Percentiles rank a stretch among this genome's conserved stretches.
These are phyloP conservation scores for Trichophyton benhamiae DNA, from an alignment of 2,329 filamentous ascomycete genomes.

Conservation along the genomic window DNA sequence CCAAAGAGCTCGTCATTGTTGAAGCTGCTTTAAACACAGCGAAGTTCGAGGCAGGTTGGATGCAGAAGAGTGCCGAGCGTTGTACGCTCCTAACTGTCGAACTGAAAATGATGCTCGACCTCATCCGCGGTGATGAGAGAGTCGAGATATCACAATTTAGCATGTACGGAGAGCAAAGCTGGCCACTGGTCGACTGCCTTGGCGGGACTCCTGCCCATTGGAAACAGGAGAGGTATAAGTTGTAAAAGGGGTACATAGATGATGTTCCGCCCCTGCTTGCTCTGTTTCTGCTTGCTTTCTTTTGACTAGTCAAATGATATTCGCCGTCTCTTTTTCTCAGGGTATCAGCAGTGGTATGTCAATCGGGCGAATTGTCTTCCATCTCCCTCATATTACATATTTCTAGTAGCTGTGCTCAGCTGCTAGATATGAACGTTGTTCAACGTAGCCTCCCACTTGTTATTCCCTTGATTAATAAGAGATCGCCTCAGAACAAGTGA, in stretches of 20 bases:
- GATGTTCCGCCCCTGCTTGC: not conserved
- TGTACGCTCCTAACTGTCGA: not conserved
- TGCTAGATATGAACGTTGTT: no score
- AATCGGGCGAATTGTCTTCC: no score
- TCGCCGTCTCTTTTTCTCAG: no score
- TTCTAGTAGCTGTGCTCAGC: no score
- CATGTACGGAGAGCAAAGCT: not conserved
- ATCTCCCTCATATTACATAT: no score
- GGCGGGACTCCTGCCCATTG: not conserved
- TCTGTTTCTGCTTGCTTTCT: not conserved
- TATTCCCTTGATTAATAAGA: no score
- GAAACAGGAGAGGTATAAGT: not conserved
- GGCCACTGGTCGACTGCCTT: not conserved
- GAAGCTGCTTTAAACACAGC: not conserved
- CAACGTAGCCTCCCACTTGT: no score
- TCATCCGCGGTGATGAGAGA: not conserved
- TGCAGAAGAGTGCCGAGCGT: not conserved
- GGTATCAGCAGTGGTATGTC: no score
- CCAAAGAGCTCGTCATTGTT: not conserved
- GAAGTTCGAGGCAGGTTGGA: not conserved
- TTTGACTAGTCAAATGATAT: no score
- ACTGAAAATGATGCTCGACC: not conserved
- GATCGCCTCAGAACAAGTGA: no score
- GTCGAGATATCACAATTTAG: not conserved
- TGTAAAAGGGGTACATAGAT: not conserved